Percentiles rank a stretch among this genome's conserved stretches.
Conservation (phyloP, 208 protist genomes). For the Wallacemonas sp. region DNA sequence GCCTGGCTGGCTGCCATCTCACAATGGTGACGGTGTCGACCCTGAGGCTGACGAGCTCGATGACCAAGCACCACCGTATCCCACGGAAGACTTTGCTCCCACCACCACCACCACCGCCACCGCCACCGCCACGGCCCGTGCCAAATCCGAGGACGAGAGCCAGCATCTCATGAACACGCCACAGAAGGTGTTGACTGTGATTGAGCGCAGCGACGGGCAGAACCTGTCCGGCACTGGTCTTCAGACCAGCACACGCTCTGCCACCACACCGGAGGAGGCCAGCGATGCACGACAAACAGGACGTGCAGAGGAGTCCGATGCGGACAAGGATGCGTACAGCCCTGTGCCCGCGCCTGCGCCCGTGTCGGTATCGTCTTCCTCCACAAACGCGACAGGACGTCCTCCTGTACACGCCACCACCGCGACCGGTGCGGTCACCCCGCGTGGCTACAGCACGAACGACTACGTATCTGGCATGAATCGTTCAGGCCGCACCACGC, state of each 20-base stretch:
- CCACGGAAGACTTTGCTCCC: slow-evolving; percentile 1
- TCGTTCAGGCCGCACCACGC: slow-evolving; percentile 22
- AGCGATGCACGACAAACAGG: too few relatives aligned
- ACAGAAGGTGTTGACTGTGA: slow-evolving; percentile 13
- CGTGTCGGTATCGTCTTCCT: background rate
- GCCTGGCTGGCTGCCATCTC: slow-evolving; percentile 2
- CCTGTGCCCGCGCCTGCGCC: too few relatives aligned
- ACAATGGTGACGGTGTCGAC: background rate
- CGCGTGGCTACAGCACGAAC: background rate
- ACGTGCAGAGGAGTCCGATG: too few relatives aligned
- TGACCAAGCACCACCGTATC: slow-evolving; percentile 20
- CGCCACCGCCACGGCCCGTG: slow-evolving; percentile 6
- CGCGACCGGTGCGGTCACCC: slow-evolving; percentile 2
- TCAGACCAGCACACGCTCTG: background rate
- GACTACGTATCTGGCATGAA: slow-evolving; percentile 26
- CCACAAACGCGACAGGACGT: background rate
- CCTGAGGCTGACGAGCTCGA: background rate
- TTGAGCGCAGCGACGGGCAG: slow-evolving; percentile 11
- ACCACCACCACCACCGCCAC: slow-evolving; percentile 4
- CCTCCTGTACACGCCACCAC: background rate
- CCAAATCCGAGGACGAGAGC: background rate
- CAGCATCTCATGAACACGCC: slow-evolving; percentile 12
- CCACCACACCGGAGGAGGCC: background rate
- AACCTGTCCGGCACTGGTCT: background rate
- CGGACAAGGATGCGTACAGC: too few relatives aligned